Percentiles rank a stretch among this genome's conserved stretches.
phyloP scores from a whole-genome alignment of 805 yeast genomes.

The Starmerella ratchasimensis region DNA sequence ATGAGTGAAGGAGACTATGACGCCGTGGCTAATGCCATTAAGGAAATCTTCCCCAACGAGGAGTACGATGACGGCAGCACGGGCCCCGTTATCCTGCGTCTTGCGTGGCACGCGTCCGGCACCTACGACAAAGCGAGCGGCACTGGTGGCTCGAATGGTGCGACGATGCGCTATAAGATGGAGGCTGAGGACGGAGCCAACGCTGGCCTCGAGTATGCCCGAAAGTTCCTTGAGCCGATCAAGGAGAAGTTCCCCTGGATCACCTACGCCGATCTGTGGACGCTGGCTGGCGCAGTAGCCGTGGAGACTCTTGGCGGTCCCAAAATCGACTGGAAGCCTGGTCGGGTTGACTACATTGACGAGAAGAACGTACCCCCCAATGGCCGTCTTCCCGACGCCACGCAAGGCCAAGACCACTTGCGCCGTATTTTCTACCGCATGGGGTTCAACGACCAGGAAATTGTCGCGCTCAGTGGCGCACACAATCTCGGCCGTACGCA shows the following conservation, averaged over 20 bases:
- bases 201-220: constrained; percentile 40
- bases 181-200: constrained; percentile 36
- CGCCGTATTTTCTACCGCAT: constrained; percentile 41
- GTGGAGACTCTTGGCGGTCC: constrained; percentile 57
- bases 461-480: constrained; percentile 50
- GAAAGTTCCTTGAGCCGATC: constrained; percentile 43
- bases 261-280: constrained; percentile 56
- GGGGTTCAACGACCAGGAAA: constrained; percentile 49
- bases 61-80: constrained; percentile 54
- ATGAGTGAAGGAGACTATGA: constrained; percentile 26
- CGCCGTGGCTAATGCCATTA: constrained; percentile 29
- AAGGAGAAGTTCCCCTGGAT: constrained; percentile 45
- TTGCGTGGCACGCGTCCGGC: constrained; percentile 81
- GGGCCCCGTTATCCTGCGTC: constrained; percentile 63
- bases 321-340: constrained; percentile 66
- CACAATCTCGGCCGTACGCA: constrained; percentile 54
- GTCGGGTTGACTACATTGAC: constrained; percentile 41
- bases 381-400: constrained; percentile 50
- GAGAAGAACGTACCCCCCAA: constrained; percentile 45
- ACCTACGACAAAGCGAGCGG: constrained; percentile 49
- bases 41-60: constrained; percentile 29
- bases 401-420: constrained; percentile 41
- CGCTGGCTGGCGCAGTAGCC: constrained; percentile 54
- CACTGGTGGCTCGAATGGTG: constrained; percentile 41
- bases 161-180: constrained; percentile 37